A percentile compares a stretch with the other conserved stretches of the same genome.
Conservation (phyloP, 768 basidiomycete genomes). For the Gyrodon lividus region DNA sequence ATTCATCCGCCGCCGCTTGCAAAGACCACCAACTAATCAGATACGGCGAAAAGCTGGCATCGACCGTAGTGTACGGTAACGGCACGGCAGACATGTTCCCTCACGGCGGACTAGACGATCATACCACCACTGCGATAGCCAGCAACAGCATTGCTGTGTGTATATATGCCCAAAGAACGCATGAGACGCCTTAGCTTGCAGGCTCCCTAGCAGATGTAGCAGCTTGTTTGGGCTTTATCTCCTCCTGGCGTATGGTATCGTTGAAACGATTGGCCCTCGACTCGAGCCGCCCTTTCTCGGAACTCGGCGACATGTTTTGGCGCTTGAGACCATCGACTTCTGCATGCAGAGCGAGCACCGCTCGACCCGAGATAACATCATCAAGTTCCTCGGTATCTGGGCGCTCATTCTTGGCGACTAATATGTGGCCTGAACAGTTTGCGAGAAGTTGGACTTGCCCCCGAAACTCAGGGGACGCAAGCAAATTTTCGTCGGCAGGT, state of each 20-base stretch:
- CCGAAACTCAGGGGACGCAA: conserved; percentile 44
- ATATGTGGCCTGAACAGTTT: conserved; percentile 59
- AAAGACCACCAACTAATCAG: conserved; percentile 7
- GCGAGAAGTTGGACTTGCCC: conserved; percentile 67
- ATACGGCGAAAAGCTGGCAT: conserved; percentile 38
- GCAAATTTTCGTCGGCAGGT: conserved; percentile 44
- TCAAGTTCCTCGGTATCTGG: conserved; percentile 29
- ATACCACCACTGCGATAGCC: conserved; percentile 46
- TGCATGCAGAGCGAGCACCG: conserved; percentile 42
- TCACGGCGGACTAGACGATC: conserved; percentile 42
- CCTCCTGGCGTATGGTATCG: conserved; percentile 14
- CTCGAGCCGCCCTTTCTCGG: conserved; percentile 29
- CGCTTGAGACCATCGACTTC: conserved; percentile 38
- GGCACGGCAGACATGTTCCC: conserved; percentile 28
- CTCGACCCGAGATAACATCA: conserved; percentile 53
- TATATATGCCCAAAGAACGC: conserved; percentile 6
- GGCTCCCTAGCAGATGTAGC: neutral
- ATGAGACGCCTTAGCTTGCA: neutral
- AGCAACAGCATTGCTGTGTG: conserved; percentile 20
- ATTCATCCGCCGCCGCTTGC: too few relatives aligned
- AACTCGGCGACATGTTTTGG: conserved; percentile 25
- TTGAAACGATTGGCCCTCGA: conserved; percentile 21
- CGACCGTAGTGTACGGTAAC: conserved; percentile 33
- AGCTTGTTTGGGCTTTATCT: neutral
- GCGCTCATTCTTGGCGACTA: conserved; percentile 35